A percentile compares a stretch with the other conserved stretches of the same genome.
Evolutionary conservation across 164 flowering plant genomes (phyloP).

Genomic region (Tinospora cordifolia): DNA sequence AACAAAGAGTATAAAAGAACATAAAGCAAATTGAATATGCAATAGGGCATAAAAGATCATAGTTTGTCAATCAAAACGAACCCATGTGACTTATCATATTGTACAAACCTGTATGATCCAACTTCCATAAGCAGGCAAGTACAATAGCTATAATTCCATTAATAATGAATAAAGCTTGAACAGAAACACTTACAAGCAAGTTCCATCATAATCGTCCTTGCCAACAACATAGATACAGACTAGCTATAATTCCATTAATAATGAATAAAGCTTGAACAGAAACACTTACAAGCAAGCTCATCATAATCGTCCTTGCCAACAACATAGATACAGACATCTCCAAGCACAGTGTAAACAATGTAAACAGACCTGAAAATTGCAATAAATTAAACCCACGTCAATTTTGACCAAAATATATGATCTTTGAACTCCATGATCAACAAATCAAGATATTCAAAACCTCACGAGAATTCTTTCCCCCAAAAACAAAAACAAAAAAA

Average conservation of each 20-base stretch:
- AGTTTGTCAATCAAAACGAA: too few species aligned
- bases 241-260: too few species aligned
- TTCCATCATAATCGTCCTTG: slow-evolving; percentile 96
- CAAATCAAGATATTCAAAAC: neutral
- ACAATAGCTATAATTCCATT: neutral
- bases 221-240: slow-evolving; percentile 86
- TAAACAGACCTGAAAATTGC: slow-evolving; percentile 65
- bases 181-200: slow-evolving; percentile 76
- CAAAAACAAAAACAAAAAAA: too few species aligned
- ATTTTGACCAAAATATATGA: neutral
- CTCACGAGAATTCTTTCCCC: too few species aligned
- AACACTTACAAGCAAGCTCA: slow-evolving; percentile 91
- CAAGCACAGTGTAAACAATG: slow-evolving; percentile 88
- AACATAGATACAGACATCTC: slow-evolving; percentile 80
- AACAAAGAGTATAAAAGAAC: neutral
- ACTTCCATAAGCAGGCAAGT: neutral
- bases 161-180: neutral
- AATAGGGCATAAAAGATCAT: too few species aligned
- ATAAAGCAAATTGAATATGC: too few species aligned
- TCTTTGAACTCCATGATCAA: neutral
- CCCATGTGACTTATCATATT: neutral
- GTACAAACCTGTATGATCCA: neutral
- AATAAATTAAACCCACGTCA: neutral
- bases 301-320: slow-evolving; percentile 98
- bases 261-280: neutral